Conservation (phyloP, 495 filamentous ascomycete genomes). For the Parmelia sp. region DNA sequence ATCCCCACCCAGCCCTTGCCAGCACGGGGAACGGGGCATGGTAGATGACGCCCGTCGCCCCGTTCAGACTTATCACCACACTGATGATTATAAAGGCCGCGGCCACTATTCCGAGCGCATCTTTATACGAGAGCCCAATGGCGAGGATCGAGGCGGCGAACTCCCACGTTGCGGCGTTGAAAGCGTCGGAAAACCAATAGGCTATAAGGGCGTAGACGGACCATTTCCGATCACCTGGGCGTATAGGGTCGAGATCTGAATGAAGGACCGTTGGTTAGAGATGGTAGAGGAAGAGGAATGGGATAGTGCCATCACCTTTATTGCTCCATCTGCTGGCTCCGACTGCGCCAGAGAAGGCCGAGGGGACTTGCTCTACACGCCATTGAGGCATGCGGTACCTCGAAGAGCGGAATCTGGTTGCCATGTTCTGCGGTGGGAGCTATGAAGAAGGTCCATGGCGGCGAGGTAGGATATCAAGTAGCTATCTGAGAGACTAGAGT, state of each 20-base stretch:
- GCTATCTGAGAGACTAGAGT: no score
- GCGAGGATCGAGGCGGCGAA: conserved; percentile 54
- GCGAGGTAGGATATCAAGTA: background rate
- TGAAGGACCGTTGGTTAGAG: background rate
- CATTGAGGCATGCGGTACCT: background rate
- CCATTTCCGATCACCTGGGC: conserved; percentile 39
- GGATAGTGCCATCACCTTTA: no score
- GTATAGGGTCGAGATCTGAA: conserved; percentile 43
- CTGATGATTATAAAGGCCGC: conserved; percentile 57
- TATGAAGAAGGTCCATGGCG: background rate
- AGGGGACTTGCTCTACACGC: conserved; percentile 19
- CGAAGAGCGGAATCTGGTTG: background rate
- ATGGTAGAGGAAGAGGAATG: background rate
- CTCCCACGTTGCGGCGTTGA: conserved; percentile 58
- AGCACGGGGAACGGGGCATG: conserved; percentile 65
- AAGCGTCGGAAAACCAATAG: conserved; percentile 60
- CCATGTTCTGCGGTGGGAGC: background rate
- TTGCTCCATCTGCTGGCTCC: conserved; percentile 21
- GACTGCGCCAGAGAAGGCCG: conserved; percentile 16
- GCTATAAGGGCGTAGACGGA: conserved; percentile 41
- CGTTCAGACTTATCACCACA: conserved; percentile 57
- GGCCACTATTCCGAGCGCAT: conserved; percentile 55
- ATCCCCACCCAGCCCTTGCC: conserved; percentile 60
- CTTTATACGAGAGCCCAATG: conserved; percentile 57
- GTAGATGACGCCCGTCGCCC: conserved; percentile 55